phyloP scores from a whole-genome alignment of 1,284 basidiomycete species.

The Ustilago bromivora region DNA sequence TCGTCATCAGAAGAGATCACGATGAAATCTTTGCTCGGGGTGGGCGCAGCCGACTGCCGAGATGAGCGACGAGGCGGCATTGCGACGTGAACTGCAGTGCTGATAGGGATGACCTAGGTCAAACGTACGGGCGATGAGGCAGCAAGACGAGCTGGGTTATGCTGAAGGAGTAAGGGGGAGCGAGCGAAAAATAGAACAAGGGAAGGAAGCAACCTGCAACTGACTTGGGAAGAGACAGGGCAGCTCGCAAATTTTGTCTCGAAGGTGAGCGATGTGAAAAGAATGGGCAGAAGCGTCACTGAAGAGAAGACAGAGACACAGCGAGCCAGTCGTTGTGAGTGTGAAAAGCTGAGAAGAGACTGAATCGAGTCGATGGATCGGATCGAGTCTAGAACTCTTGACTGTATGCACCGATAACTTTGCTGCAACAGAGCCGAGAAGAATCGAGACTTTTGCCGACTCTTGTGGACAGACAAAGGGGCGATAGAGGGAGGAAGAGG shows the following conservation, averaged over 20 bases:
- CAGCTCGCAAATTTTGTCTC: conserved; percentile 1
- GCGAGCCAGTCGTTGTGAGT: conserved; percentile 13
- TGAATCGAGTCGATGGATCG: not conserved
- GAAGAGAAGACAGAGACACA: conserved; percentile 1
- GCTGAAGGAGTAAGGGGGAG: not conserved
- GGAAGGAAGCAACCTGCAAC: not conserved
- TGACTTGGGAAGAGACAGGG: not conserved
- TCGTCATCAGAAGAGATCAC: conserved; percentile 41
- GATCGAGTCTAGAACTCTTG: not conserved
- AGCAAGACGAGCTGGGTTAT: not conserved
- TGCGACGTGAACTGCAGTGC: not conserved
- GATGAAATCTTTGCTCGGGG: conserved; percentile 21
- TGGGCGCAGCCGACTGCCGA: conserved; percentile 27
- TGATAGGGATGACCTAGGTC: not conserved
- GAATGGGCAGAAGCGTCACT: not conserved
- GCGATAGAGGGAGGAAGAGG: not conserved
- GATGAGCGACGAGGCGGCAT: conserved; percentile 45
- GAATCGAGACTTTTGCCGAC: not conserved
- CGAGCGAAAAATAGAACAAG: not conserved
- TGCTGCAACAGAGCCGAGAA: conserved; percentile 1
- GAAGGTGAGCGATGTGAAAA: not conserved
- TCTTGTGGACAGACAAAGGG: not conserved
- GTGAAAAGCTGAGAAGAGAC: not conserved
- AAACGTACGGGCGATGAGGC: not conserved
- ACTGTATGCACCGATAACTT: conserved; percentile 10